Conservation (phyloP, 2,329 filamentous ascomycete genomes). For the Hypocrella siamensis region DNA sequence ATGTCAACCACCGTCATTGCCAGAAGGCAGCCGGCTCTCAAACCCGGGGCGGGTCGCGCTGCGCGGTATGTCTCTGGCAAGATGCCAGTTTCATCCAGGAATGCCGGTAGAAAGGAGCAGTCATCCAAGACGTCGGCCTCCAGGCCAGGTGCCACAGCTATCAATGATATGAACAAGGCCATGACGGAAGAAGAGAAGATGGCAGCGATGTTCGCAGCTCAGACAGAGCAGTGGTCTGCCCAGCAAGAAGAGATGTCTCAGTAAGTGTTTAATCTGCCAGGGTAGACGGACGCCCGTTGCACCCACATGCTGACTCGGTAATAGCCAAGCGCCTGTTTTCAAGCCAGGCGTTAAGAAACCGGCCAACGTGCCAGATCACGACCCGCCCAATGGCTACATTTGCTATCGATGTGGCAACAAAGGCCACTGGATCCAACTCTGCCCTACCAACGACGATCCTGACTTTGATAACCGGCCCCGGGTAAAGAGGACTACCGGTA, state of each 20-base stretch:
- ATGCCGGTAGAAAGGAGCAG: conserved; percentile 51
- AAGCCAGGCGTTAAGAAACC: conserved; percentile 49
- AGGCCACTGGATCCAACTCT: conserved; percentile 98
- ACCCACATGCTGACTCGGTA: conserved; percentile 19
- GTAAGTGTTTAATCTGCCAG: conserved; percentile 29
- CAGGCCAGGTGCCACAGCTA: conserved; percentile 40
- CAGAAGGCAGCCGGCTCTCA: conserved; percentile 66
- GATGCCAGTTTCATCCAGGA: conserved; percentile 80
- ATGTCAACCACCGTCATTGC: conserved; percentile 90
- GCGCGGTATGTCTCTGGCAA: conserved; percentile 93
- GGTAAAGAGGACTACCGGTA: conserved; percentile 92
- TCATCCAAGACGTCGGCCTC: conserved; percentile 38
- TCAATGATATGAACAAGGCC: conserved; percentile 55
- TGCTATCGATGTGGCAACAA: conserved; percentile 95
- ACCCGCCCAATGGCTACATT: conserved; percentile 84
- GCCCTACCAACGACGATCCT: conserved; percentile 95
- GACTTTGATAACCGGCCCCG: conserved; percentile 87
- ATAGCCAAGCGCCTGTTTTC: conserved; percentile 45
- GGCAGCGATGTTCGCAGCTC: conserved; percentile 78
- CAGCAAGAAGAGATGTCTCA: conserved; percentile 89
- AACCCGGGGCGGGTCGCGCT: conserved; percentile 76
- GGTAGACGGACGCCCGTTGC: too few relatives aligned
- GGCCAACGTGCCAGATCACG: conserved; percentile 74
- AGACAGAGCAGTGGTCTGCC: conserved; percentile 81
- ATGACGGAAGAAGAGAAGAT: conserved; percentile 92